Base-by-base conservation (phyloP, 2,329 filamentous ascomycete genomes). In the Diaporthe humulicola region DNA sequence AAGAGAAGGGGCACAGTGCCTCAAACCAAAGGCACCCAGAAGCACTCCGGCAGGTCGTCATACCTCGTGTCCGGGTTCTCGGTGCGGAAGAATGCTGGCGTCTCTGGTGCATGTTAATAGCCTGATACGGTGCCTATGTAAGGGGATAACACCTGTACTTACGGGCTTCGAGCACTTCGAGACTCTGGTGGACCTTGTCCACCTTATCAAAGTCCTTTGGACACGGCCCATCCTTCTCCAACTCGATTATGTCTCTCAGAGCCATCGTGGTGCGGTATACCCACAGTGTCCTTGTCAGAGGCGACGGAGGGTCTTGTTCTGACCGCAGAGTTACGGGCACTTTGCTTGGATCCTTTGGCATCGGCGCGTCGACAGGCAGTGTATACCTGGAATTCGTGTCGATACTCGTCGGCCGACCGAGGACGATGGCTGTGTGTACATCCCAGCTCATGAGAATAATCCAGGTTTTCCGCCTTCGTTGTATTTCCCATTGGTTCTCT, bases 401-500 rank as follows among this genome's bases (percentile, higher is more conserved):
- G 45, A 91, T 85, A 30, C 88, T 88, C 2, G 88, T 88, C n/a
- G 90, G 89, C 10, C 90, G 86, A 22, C 89, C 89, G 3, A 91
- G 83, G 15, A 90, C 86, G 25, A 87, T 82, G 12, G 86, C 87
- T 70, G 88, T 90, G 75, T 90, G 88, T 15, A 89, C 78, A 75
- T 91, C 89, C 89, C 88, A 91, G 70, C 82, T 75, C 38, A 87
- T 84, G 3, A 93, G 84, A 30, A 88, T 86, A 80, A 89, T 86
- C 86, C 91, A 93, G 72, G 90, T 82, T 78, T 86, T 86, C 60
- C 90, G 85, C 66, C 90, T 84, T 50, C 87, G 84, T 79, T 92
- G 87, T 33, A 91, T 86, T 61, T 86, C 82, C 91, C 91, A 92
- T 77, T 91, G 85, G 74, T 89, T 90, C 75, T 90, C 87, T 22